A percentile compares a stretch with the other conserved stretches of the same genome.
Evolutionary conservation across 306 rosid species (phyloP).

Genomic region (Sindora glabra): DNA sequence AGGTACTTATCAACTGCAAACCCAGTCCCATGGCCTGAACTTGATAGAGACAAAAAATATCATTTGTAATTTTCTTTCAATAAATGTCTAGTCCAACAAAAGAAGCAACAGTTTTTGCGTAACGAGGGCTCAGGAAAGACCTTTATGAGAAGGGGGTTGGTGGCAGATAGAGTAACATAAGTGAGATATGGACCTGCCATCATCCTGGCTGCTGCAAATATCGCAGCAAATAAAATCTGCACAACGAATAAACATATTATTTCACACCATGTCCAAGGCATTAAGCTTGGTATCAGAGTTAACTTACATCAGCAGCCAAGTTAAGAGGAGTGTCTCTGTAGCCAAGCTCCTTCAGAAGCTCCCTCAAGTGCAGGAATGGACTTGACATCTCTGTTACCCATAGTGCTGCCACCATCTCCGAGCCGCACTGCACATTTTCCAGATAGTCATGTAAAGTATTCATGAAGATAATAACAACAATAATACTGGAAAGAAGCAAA

Average conservation of each 20-base stretch:
- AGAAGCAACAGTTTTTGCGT: background rate
- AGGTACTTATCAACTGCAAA: constrained; percentile 77
- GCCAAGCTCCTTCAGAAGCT: constrained; percentile 73
- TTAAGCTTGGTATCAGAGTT: background rate
- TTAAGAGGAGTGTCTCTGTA: constrained; percentile 60
- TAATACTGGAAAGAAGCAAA: background rate
- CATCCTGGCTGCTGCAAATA: constrained; percentile 80
- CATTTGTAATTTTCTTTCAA: background rate
- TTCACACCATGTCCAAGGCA: background rate
- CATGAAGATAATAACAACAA: background rate
- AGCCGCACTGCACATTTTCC: constrained; percentile 51
- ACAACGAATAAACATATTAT: background rate
- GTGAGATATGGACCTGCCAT: constrained; percentile 58
- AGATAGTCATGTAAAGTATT: background rate
- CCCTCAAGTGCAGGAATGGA: constrained; percentile 82
- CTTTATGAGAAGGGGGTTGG: constrained; percentile 69
- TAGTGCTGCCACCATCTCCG: constrained; percentile 65
- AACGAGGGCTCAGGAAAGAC: constrained; percentile 16
- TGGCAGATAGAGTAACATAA: constrained; percentile 45
- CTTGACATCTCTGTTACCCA: constrained; percentile 88
- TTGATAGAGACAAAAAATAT: background rate
- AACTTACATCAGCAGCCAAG: constrained; percentile 68
- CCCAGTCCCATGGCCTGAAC: constrained; percentile 65
- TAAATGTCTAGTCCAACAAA: background rate
- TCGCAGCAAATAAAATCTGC: constrained; percentile 66